phyloP scores from a whole-genome alignment of 2,329 filamentous ascomycete species.

The Teratosphaeria destructans region DNA sequence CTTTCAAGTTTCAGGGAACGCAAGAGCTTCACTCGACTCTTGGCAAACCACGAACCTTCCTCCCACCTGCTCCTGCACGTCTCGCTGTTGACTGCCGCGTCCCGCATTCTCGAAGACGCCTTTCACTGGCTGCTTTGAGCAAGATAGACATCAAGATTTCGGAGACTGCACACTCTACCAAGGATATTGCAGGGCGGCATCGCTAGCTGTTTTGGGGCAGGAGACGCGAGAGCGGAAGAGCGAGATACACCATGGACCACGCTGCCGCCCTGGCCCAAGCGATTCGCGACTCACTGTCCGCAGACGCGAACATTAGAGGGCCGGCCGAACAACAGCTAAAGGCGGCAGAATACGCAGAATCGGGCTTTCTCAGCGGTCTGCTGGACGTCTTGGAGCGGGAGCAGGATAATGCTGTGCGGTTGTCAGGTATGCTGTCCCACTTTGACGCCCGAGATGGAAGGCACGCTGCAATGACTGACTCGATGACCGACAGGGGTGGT shows the following conservation, averaged over 20 bases:
- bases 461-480: constrained; percentile 12
- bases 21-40: not conserved
- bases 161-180: not conserved
- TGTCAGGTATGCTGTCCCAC: constrained; percentile 59
- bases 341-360: constrained; percentile 61
- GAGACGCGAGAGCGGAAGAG: not conserved
- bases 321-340: not conserved
- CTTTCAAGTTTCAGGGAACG: not conserved
- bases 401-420: constrained; percentile 70
- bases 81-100: not conserved
- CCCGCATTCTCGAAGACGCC: not conserved
- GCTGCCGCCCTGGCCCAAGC: not conserved
- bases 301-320: not conserved
- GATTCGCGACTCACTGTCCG: not conserved
- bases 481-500: constrained; percentile 60
- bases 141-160: not conserved
- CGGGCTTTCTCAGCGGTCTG: constrained; percentile 84
- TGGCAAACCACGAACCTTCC: not conserved
- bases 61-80: not conserved
- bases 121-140: not conserved
- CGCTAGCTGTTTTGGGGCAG: not conserved
- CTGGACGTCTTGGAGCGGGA: constrained; percentile 84
- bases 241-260: not conserved
- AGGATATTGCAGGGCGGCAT: not conserved
- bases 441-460: constrained; percentile 8